Base-by-base conservation (phyloP, 345 rosid species). In the Citrus mangshanensis region DNA sequence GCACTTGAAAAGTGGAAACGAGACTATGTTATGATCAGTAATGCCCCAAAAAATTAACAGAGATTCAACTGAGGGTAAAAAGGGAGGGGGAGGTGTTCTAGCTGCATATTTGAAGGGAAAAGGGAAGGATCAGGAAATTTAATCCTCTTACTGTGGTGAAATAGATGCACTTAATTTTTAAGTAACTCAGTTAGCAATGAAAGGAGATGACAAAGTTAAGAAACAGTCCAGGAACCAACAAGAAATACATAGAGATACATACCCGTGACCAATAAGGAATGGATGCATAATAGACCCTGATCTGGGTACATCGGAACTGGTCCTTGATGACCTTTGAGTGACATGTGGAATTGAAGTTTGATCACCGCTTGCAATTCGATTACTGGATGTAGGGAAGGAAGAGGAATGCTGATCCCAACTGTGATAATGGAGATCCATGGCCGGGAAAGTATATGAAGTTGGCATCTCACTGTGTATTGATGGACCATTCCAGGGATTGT, bases 261-360 rank as follows among this genome's bases (percentile, higher is more conserved):
- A 95, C 98, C 98, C 86, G 87, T 90, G 98, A 78, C 97, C 97
- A 79, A 87, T 80, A 81, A 90, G 85, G 83, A 86, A 89, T 2
- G 97, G 99, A 80, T 89, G 95, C 88, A 87, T 79, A 80, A 91
- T 88, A 35, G 97, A 91, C 27, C 93, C 95, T 10, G 97, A 77
- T 84, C 98, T 90, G 32, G 92, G 87, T 70, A 84, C 75, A 70
- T 93, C 98, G 40, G 94, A 83, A 82, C 82, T 82, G 42, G 82
- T 83, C 81, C 98, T 86, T 56, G 87, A 80, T 28, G 93, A 83
- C 82, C 99, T 90, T 46, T 86, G 90, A 81, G 87, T 62, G 65
- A 87, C 79, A 38, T 91, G 81, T 3, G 89, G 92, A 81, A 82
- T 79, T 3, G 91, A 84, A 83, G 89, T 84, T 68, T 92, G 99